phyloP scores from a whole-genome alignment of 371 early-diverging fungal species.

The Syncephalastrum racemosum region DNA sequence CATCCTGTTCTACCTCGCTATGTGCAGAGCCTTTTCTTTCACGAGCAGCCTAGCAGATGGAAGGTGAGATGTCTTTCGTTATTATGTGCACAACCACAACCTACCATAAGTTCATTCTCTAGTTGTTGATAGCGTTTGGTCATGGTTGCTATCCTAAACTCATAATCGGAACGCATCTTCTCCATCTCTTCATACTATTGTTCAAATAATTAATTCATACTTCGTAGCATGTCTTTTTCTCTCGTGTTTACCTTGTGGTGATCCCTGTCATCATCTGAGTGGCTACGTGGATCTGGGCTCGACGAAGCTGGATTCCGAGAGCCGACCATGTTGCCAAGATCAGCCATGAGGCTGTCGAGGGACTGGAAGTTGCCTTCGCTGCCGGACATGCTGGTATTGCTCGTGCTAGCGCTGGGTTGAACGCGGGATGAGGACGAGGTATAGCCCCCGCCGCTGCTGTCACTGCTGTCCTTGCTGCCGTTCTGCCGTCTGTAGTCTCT shows the following conservation, averaged over 20 bases:
- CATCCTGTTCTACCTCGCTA: slow-evolving; percentile 3
- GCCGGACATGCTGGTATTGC: slow-evolving; percentile 24
- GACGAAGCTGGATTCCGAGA: slow-evolving; percentile 11
- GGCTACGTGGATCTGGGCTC: too few species aligned
- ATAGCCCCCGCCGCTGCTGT: slow-evolving; percentile 4
- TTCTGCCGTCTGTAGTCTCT: slow-evolving; percentile 15
- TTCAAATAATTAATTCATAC: neutral
- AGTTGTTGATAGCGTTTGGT: slow-evolving; percentile 46
- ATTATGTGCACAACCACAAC: neutral
- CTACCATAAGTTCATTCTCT: slow-evolving; percentile 35
- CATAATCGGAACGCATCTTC: slow-evolving; percentile 55
- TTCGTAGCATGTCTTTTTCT: neutral
- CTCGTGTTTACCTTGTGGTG: slow-evolving; percentile 1
- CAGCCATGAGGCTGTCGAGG: slow-evolving; percentile 83
- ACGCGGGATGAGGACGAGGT: slow-evolving; percentile 1
- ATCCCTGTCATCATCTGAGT: too few species aligned
- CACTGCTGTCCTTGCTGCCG: slow-evolving; percentile 5
- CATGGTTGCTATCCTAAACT: slow-evolving; percentile 51
- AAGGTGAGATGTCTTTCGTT: neutral
- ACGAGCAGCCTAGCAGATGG: slow-evolving; percentile 4
- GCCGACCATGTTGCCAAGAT: slow-evolving; percentile 72
- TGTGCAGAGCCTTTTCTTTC: slow-evolving; percentile 15
- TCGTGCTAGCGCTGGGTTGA: slow-evolving; percentile 4
- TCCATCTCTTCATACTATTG: slow-evolving; percentile 17
- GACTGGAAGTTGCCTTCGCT: slow-evolving; percentile 57